Conservation (phyloP, 306 rosid genomes). For the Pachyrhizus erosus region DNA sequence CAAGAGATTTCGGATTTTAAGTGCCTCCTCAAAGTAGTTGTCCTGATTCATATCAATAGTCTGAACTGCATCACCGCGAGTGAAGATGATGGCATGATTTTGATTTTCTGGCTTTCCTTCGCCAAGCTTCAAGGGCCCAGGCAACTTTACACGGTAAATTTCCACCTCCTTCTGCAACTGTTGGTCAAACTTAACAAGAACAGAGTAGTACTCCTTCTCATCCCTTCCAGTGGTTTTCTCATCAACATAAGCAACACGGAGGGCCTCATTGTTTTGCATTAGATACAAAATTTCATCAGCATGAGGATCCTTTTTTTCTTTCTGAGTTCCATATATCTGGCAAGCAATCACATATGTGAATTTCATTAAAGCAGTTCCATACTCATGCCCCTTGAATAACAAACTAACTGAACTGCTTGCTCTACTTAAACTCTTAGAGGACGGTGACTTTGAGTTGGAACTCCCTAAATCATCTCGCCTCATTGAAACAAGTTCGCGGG, state of each 20-base stretch:
- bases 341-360: conserved; percentile 93
- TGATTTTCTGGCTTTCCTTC: conserved; percentile 66
- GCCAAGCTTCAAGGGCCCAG: conserved; percentile 62
- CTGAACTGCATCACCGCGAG: conserved; percentile 61
- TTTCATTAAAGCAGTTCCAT: conserved; percentile 94
- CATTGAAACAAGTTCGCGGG: conserved; percentile 82
- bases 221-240: conserved; percentile 49
- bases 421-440: conserved; percentile 70
- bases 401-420: conserved; percentile 64
- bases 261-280: conserved; percentile 58
- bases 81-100: conserved; percentile 59
- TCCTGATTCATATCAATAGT: conserved; percentile 65
- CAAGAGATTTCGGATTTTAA: conserved; percentile 57
- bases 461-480: conserved; percentile 59
- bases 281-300: conserved; percentile 59
- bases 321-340: conserved; percentile 94
- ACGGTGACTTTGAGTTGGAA: conserved; percentile 50
- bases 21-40: conserved; percentile 64
- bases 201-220: conserved; percentile 56
- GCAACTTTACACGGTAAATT: conserved; percentile 56
- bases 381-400: conserved; percentile 90
- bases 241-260: conserved; percentile 61
- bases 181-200: conserved; percentile 60
- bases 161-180: conserved; percentile 58
- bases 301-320: conserved; percentile 64